phyloP scores from a whole-genome alignment of 176 grass and related monocot genomes.

The Musa beccarii region DNA sequence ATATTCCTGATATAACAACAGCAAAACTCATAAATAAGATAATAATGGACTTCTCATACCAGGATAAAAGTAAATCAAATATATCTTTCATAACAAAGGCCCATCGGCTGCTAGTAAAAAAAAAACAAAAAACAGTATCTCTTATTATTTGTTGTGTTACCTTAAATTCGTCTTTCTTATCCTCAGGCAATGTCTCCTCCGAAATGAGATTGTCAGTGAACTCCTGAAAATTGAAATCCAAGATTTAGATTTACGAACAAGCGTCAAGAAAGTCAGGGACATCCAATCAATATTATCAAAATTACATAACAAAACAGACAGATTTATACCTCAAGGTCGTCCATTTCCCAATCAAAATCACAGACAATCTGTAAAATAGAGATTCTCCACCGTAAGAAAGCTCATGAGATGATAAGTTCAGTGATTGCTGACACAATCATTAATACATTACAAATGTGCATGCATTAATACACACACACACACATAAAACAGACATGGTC shows the following conservation, averaged over 20 bases:
- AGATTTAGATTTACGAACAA: no score
- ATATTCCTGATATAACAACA: slow-evolving; percentile 46
- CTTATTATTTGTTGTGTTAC: slow-evolving; percentile 14
- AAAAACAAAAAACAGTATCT: not conserved
- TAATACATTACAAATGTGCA: no score
- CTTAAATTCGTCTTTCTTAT: slow-evolving; percentile 81
- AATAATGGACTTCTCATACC: not conserved
- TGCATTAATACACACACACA: no score
- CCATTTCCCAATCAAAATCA: slow-evolving; percentile 76
- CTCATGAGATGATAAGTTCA: not conserved
- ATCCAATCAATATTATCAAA: not conserved
- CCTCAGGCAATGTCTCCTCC: slow-evolving; percentile 53
- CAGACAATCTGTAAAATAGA: slow-evolving; percentile 62
- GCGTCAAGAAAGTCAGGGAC: no score
- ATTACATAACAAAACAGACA: not conserved
- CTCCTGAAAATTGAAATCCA: slow-evolving; percentile 29
- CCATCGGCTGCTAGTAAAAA: not conserved
- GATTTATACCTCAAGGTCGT: slow-evolving; percentile 53
- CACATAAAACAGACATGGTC: no score
- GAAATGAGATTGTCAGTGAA: slow-evolving; percentile 57
- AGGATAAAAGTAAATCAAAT: no score
- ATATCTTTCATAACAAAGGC: no score
- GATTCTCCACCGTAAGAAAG: not conserved
- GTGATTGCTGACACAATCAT: not conserved
- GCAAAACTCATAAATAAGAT: not conserved